phyloP scores from a whole-genome alignment of 257 asterid species.

The Dorcoceras hygrometricum region DNA sequence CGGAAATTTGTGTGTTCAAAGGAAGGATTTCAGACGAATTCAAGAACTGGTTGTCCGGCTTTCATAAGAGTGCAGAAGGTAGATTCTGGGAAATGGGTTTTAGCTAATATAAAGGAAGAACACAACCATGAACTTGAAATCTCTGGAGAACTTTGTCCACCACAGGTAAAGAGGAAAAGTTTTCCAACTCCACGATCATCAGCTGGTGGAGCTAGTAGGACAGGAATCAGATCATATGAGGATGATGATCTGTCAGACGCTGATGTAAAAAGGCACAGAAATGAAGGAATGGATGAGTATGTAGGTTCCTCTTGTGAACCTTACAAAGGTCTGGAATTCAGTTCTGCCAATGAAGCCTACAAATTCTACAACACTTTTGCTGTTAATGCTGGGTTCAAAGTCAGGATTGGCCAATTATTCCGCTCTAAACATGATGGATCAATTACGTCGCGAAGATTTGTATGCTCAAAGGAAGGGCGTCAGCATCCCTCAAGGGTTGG shows the following conservation, averaged over 20 bases:
- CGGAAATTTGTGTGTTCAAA: constrained; percentile 88
- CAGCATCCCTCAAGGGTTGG: constrained; percentile 99
- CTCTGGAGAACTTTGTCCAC: constrained; percentile 59
- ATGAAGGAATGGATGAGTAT: constrained; percentile 48
- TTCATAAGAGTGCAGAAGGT: constrained; percentile 78
- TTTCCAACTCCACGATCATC: constrained; percentile 63
- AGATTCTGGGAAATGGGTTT: constrained; percentile 89
- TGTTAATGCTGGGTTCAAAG: constrained; percentile 61
- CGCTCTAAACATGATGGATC: constrained; percentile 93
- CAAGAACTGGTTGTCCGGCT: constrained; percentile 93
- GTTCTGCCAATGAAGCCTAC: constrained; percentile 77
- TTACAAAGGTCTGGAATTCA: constrained; percentile 73
- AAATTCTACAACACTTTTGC: constrained; percentile 71
- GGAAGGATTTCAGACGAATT: constrained; percentile 90
- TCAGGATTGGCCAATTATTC: constrained; percentile 89
- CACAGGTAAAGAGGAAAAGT: constrained; percentile 59
- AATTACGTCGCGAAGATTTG: constrained; percentile 89
- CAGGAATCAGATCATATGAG: constrained; percentile 82
- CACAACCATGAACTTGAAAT: constrained; percentile 78
- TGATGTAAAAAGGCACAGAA: constrained; percentile 68
- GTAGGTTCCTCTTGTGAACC: constrained; percentile 64
- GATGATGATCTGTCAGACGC: constrained; percentile 59
- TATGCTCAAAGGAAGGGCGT: constrained; percentile 95
- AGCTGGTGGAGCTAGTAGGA: constrained; percentile 68
- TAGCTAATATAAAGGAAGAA: constrained; percentile 75